Base-by-base conservation (phyloP, 2,329 filamentous ascomycete genomes). In the Karstenula rhodostoma region DNA sequence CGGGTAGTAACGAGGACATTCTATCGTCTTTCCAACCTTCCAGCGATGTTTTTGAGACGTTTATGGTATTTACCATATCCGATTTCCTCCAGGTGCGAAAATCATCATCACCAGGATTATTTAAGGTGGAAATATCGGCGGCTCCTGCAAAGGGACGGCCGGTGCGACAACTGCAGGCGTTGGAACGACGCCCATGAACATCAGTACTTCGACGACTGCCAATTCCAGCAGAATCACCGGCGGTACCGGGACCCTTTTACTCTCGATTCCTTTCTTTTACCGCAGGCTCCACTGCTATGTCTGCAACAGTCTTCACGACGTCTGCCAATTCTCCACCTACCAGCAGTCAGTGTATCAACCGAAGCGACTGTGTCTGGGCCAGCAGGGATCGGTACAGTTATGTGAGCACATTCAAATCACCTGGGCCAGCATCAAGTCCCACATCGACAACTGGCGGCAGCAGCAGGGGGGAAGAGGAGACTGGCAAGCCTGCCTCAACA, bases 391-490 rank as follows among this genome's bases (percentile, higher is more conserved):
- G 12, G 64, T 68, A 48, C 57, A 64, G 44, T 59, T 68, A 29
- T 68, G 64, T 59, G 59, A 58, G 25, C 64, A 68, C 52, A 23
- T 65, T 22, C 47, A 61, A 37, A 68, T 68, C 49, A 61, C 57
- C 51, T 68, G 62, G 66, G 64, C 62, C 54, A 67, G 47, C n/a
- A 62, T 68, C 37, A 62, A 64, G 52, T 52, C 58, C 50, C 59
- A 67, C 55, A 61, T 67, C 33, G 62, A 67, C 35, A 47, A 59
- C 40, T 67, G 62, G 58, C 56, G 60, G 50, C 60, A 61, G 62
- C 42, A 64, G 43, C 61, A 61, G 35, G 35, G 55, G 42, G 25
- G 54, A 49, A 23, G 33, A 57, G 58, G 61, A 54, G 58, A 66
- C 58, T 67, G 61, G 61, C 52, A 63, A 59, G 46, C 50, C 43